Evolutionary conservation across 176 grass and related monocot genomes (phyloP), one percentile per base, ranked within the genome.

Genomic region (Bothriochloa decipiens): DNA sequence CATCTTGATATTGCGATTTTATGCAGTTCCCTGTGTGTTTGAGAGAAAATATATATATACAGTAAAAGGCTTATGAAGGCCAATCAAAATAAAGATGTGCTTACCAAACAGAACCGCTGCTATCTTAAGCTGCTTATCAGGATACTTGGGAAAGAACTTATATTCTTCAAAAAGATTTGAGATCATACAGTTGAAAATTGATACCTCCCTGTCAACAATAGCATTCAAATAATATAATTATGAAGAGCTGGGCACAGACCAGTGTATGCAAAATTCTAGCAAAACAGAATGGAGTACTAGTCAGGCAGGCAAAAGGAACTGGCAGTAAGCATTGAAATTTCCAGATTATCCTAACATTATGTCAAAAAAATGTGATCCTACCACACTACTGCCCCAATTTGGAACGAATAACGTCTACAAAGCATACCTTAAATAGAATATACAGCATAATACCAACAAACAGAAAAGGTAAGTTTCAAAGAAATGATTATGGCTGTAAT

Each of bases 61-160:
- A 60, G 55, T 23, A 78, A 83, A 29, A 64, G 10, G 41, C 50
- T 72, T 70, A 1, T 64, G 46, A 52, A 78, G 29, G 53, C 11
- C 27, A 73, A 84, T 37, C 15, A 65, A 64, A 72, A 58, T 66
- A 65, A 64, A 65, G 39, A 86, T 84, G 60, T 28, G 82, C 86
- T 86, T 42, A 96, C 94, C 94, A 87, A 93, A 93, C n/a, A 96
- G 89, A 68, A 96, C 86, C 69, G 94, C 94, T 74, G 89, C 94
- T 68, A 89, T 67, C 70, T 96, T 96, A 67, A 96, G 78, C 86
- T 96, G 94, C 78, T 82, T 91, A 41, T 96, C 94, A 46, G 94
- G 94, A 76, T 96, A 96, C 78, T 92, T 89, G 28, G 91, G 89
- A 63, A 96, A 96, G 89, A 96, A 96, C 86, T 96, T 91, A 79